Base-by-base conservation (phyloP, 352 stramenopile genomes). In the Thalassiosira ordinaria region DNA sequence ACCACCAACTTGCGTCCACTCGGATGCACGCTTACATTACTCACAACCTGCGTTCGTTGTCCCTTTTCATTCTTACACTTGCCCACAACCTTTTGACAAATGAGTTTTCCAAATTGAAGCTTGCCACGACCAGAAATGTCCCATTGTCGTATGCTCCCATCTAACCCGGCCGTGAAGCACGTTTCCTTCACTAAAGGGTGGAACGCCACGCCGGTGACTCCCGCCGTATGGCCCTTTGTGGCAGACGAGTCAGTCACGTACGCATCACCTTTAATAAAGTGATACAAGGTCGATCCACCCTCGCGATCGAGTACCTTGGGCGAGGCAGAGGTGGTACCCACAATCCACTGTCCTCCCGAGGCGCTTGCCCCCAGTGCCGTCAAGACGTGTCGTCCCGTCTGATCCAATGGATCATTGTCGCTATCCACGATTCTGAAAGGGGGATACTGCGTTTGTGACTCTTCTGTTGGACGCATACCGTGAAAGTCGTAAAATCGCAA, bases 401-500 rank as follows among this genome's bases (percentile, higher is more conserved):
- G 71, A 60, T 90, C 88, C 24, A 93, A 75, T n/a, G 78, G 78
- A 62, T 78, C 73, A 56, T 89, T 91, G 20, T 77, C 71, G 11
- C 78, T 80, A 49, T 80, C 69, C 11, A 88, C 80, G 57, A 92
- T 74, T 11, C 74, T 55, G 68, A 92, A 85, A 16, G 88, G 87
- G 9, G 92, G 84, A 71, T 92, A 82, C 1, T 80, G 74, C 27
- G 74, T 82, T 41, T 90, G 46, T 55, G 74, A 78, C 26, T 76
- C 60, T 65, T 95, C 95, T 14, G 82, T 71, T 24, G 74, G 73
- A 73, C 95, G 87, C 91, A 96, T 96, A 7, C 93, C 93, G 9
- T 91, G 87, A 89, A 97, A 97, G 71, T 97, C 93, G 62, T 95
- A 97, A 16, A 95, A 80, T 46, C 84, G 72, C 20, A 96, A 65